Evolutionary conservation across 345 rosid species (phyloP), one percentile per base, ranked within the genome.

Genomic region (Reutealis trisperma): DNA sequence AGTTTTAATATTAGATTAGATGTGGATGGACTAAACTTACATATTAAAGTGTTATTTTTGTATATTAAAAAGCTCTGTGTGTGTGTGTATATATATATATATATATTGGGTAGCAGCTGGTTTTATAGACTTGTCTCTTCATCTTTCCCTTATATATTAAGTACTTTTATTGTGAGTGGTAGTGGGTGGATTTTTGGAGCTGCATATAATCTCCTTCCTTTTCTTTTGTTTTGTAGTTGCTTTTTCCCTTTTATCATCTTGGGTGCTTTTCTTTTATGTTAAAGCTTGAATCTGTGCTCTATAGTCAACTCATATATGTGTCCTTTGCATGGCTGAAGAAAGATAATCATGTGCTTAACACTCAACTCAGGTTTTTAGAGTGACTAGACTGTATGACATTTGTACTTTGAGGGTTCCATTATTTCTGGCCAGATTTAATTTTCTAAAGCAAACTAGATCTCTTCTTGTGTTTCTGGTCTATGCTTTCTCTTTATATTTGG

Each of bases 201-300:
- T 21, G 42, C 71, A 78, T 74, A 71, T 6, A 3, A 83, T 77
- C 76, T 82, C 79, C 77, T 68, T 49, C 73, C 34, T 41, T 14
- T 77, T 60, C 6, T 63, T 64, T 65, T 52, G n/a, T 67, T 81
- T 71, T 45, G 9, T 73, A 70, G 60, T 66, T 69, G 63, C 42
- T 74, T 77, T 63, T 45, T 51, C 25, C 59, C 19, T 65, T 64
- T 19, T 37, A 37, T 37, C 6, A 37, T 37, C 37, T 5, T 37
- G 41, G 37, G 41, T 37, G 41, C 41, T 37, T 5, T 37, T 37
- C 55, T 68, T 66, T 76, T 68, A 32, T 49, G 63, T 52, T 44
- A 63, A 67, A 44, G 70, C 55, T 76, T 75, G 63, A 51, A 75
- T 75, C 77, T 70, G 18, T 72, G 42, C 32, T 49, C 58, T 75